Percentiles rank a stretch among this genome's conserved stretches.
Evolutionary conservation across 2,329 filamentous ascomycete species (phyloP).

Genomic region (Penicillium sp.): DNA sequence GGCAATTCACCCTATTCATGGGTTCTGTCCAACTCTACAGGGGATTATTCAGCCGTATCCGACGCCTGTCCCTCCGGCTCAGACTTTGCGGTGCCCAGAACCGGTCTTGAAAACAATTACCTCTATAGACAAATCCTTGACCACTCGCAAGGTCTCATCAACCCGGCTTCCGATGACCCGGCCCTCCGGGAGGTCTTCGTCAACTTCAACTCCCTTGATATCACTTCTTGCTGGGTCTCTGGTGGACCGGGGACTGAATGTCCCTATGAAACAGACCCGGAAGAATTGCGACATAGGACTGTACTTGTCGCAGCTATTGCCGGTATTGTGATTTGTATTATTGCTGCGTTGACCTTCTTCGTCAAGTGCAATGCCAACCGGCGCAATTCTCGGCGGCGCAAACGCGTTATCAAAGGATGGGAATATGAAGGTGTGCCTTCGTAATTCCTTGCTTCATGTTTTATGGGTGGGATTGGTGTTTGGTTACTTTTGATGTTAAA

Average conservation of each 20-base stretch:
- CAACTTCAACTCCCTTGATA: conserved; percentile 56
- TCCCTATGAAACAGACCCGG: conserved; percentile 49
- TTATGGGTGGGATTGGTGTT: no score
- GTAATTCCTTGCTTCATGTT: conserved; percentile 14
- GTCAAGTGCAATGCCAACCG: conserved; percentile 60
- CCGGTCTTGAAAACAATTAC: conserved; percentile 58
- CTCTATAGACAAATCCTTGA: conserved; percentile 43
- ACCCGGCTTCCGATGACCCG: conserved; percentile 25
- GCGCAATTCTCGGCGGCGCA: conserved; percentile 47
- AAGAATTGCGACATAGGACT: conserved; percentile 41
- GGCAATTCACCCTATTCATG: conserved; percentile 52
- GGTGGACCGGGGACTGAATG: conserved; percentile 53
- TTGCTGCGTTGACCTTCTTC: conserved; percentile 57
- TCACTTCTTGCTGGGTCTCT: conserved; percentile 55
- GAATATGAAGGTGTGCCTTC: conserved; percentile 64
- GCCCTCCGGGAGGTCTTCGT: conserved; percentile 47
- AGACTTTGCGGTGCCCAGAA: conserved; percentile 54
- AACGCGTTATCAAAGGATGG: conserved; percentile 51
- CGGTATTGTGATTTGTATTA: conserved; percentile 56
- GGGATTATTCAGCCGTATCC: conserved; percentile 43
- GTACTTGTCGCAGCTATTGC: conserved; percentile 59
- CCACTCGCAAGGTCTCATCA: conserved; percentile 24
- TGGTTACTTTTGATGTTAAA: background rate
- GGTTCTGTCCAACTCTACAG: conserved; percentile 44
- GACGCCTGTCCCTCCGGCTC: conserved; percentile 46